These are phyloP conservation scores for Sisymbrium altissimum DNA, from an alignment of 345 rosid genomes.

Conservation along the genomic window DNA sequence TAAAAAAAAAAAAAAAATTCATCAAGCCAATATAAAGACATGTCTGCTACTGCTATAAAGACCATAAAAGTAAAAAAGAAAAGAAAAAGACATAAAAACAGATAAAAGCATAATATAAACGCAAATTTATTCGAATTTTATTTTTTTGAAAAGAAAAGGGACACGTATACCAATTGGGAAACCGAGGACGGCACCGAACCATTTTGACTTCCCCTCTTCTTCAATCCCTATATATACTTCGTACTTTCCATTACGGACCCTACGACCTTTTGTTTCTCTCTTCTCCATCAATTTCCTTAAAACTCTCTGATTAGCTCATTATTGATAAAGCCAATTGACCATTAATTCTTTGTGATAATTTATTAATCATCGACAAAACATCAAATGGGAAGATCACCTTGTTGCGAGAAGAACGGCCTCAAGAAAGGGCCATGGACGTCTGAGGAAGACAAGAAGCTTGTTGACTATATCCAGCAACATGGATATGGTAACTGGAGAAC, in stretches of 20 bases:
- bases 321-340: background rate
- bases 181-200: slow-evolving; percentile 91
- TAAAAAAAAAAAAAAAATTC: background rate
- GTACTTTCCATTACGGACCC: slow-evolving; percentile 38
- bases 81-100: background rate
- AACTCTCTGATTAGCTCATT: background rate
- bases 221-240: slow-evolving; percentile 42
- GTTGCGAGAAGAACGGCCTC: slow-evolving; percentile 74
- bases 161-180: slow-evolving; percentile 54
- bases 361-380: background rate
- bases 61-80: background rate
- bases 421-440: slow-evolving; percentile 93
- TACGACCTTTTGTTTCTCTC: slow-evolving; percentile 27
- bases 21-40: background rate
- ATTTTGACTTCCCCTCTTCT: slow-evolving; percentile 49
- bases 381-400: slow-evolving; percentile 76
- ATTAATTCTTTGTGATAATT: background rate
- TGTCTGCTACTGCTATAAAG: background rate
- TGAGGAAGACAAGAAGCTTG: slow-evolving; percentile 74
- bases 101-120: slow-evolving; percentile 10
- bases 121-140: background rate
- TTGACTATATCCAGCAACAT: slow-evolving; percentile 66
- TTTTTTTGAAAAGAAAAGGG: slow-evolving; percentile 1
- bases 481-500: slow-evolving; percentile 90
- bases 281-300: slow-evolving; percentile 2